phyloP scores from a whole-genome alignment of 257 asterid genomes.

The Parsonsia alboflavescens region DNA sequence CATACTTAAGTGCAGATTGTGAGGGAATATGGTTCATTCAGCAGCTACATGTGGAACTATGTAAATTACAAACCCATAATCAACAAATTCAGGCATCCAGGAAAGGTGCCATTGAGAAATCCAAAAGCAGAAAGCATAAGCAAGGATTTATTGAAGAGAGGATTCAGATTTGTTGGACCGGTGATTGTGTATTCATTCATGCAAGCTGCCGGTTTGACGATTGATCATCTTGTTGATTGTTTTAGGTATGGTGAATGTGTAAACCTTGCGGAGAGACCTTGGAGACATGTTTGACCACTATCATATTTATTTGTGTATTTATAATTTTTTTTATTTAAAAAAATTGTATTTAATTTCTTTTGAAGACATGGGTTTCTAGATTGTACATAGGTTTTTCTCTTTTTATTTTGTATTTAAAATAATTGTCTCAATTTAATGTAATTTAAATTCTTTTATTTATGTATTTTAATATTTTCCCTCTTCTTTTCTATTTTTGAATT shows the following conservation, averaged over 20 bases:
- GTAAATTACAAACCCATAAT: constrained; percentile 73
- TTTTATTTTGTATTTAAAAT: neutral
- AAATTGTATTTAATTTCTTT: neutral
- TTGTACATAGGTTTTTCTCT: neutral
- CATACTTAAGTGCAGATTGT: constrained; percentile 38
- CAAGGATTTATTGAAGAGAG: constrained; percentile 72
- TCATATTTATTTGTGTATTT: neutral
- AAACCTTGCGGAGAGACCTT: constrained; percentile 83
- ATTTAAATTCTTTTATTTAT: neutral
- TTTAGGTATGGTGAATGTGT: constrained; percentile 68
- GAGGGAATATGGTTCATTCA: constrained; percentile 73
- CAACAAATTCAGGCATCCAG: constrained; percentile 59
- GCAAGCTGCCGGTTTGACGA: constrained; percentile 86
- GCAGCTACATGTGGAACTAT: constrained; percentile 76
- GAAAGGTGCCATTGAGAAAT: constrained; percentile 74
- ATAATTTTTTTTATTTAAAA: neutral
- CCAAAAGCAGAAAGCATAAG: constrained; percentile 85
- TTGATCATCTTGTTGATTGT: constrained; percentile 81
- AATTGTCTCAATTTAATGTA: neutral
- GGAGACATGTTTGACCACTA: constrained; percentile 65
- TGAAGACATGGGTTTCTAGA: neutral
- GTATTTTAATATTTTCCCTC: too few relatives aligned
- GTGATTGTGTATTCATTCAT: constrained; percentile 80
- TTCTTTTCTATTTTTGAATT: too few relatives aligned
- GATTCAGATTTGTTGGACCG: constrained; percentile 86